Evolutionary conservation across 345 rosid species (phyloP).

Genomic region (Aquilaria malaccensis): DNA sequence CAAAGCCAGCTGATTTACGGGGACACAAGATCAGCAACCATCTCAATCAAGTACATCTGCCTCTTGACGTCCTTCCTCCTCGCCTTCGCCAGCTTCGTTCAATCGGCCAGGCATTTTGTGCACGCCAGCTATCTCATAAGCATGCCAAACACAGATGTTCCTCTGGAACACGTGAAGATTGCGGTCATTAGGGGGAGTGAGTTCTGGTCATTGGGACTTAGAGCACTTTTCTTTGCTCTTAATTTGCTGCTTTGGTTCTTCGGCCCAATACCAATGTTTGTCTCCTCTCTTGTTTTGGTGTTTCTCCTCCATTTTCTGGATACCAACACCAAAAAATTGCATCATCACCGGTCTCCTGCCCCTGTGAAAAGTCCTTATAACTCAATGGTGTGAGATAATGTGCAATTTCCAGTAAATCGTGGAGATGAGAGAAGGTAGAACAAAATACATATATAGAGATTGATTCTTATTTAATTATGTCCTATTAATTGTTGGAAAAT

Average conservation of each 20-base stretch:
- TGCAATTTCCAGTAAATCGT: too few species aligned
- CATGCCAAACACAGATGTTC: slow-evolving; percentile 34
- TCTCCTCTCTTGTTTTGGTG: slow-evolving; percentile 41
- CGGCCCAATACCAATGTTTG: slow-evolving; percentile 78
- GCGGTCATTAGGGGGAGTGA: slow-evolving; percentile 61
- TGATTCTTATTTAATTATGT: too few species aligned
- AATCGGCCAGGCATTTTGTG: slow-evolving; percentile 53
- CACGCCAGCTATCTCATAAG: slow-evolving; percentile 63
- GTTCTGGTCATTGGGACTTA: slow-evolving; percentile 66
- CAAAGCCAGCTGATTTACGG: slow-evolving; percentile 41
- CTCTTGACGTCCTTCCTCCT: slow-evolving; percentile 52
- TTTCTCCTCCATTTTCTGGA: slow-evolving; percentile 44
- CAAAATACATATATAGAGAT: too few species aligned
- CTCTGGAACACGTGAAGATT: slow-evolving; percentile 27
- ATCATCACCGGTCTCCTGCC: slow-evolving; percentile 24
- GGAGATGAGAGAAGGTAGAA: too few species aligned
- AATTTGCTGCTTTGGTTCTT: slow-evolving; percentile 66
- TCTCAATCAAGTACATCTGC: slow-evolving; percentile 55
- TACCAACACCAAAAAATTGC: slow-evolving; percentile 36
- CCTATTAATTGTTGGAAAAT: too few species aligned
- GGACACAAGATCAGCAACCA: slow-evolving; percentile 46
- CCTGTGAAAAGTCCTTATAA: not conserved
- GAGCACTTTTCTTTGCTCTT: slow-evolving; percentile 66
- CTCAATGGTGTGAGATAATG: too few species aligned
- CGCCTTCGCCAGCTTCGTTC: slow-evolving; percentile 66